These are phyloP conservation scores for Russula abietina DNA, from an alignment of 768 basidiomycete genomes.

Conservation along the genomic window DNA sequence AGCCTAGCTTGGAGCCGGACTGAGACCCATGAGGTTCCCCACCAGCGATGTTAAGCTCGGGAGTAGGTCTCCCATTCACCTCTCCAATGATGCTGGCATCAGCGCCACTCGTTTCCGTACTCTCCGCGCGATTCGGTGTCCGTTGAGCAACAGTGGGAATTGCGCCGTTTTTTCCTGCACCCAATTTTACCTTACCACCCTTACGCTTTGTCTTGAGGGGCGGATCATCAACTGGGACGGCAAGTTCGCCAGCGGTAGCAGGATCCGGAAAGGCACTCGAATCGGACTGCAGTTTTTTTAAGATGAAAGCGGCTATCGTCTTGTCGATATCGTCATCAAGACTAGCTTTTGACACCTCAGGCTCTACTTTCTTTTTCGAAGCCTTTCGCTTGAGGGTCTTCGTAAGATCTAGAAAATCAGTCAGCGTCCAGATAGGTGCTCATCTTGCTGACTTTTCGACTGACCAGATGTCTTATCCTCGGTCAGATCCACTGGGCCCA, in stretches of 20 bases:
- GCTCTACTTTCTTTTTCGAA: background rate
- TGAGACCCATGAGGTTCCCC: background rate
- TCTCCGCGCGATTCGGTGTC: background rate
- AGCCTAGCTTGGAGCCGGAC: background rate
- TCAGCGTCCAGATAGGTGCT: background rate
- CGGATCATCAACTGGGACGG: background rate
- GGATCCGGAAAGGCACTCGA: background rate
- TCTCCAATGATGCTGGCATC: background rate
- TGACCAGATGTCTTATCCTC: constrained; percentile 1
- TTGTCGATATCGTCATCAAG: constrained; percentile 15
- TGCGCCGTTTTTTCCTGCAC: background rate
- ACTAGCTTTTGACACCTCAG: background rate
- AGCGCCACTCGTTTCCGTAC: background rate
- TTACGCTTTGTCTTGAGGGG: background rate
- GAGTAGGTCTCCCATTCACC: background rate
- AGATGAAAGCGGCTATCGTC: constrained; percentile 17
- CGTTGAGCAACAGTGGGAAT: background rate
- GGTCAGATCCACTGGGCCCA: background rate
- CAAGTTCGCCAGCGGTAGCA: background rate
- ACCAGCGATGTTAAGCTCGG: background rate
- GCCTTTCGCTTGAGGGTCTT: background rate
- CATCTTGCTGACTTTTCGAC: constrained; percentile 5
- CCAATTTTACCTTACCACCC: background rate
- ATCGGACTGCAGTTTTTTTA: background rate
- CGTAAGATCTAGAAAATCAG: constrained; percentile 1